These are phyloP conservation scores for Fusarium sp. DNA, from an alignment of 2,329 filamentous ascomycete genomes.

Conservation along the genomic window DNA sequence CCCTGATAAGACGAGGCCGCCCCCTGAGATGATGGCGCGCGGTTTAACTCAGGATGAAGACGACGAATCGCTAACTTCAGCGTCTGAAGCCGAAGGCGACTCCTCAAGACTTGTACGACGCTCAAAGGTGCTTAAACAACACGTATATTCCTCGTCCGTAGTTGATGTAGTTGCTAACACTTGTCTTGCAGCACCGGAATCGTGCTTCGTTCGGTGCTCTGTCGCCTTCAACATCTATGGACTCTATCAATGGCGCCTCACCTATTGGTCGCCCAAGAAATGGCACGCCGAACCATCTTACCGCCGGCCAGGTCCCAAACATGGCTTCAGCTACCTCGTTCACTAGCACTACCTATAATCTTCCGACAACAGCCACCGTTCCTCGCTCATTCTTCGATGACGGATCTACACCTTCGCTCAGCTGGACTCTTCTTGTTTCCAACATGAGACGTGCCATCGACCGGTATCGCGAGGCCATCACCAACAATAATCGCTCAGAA, in stretches of 20 bases:
- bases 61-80: slow-evolving; percentile 87
- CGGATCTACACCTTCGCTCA: slow-evolving; percentile 80
- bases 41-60: slow-evolving; percentile 87
- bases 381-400: slow-evolving; percentile 93
- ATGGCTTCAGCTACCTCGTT: slow-evolving; percentile 72
- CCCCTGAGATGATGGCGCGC: slow-evolving; percentile 89
- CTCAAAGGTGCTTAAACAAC: slow-evolving; percentile 68
- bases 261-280: slow-evolving; percentile 67
- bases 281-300: slow-evolving; percentile 62
- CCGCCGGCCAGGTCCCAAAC: slow-evolving; percentile 60
- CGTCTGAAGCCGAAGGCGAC: slow-evolving; percentile 85
- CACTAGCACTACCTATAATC: slow-evolving; percentile 67
- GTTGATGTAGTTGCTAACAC: slow-evolving; percentile 23
- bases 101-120: slow-evolving; percentile 74
- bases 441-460: slow-evolving; percentile 95
- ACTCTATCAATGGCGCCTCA: slow-evolving; percentile 82
- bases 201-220: slow-evolving; percentile 79
- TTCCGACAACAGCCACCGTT: slow-evolving; percentile 70
- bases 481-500: slow-evolving; percentile 83
- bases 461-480: slow-evolving; percentile 89
- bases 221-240: slow-evolving; percentile 90
- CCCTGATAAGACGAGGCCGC: slow-evolving; percentile 89
- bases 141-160: neutral
- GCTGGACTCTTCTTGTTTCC: slow-evolving; percentile 89
- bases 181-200: slow-evolving; percentile 62